Conservation (phyloP, 306 rosid genomes). For the Inga oerstediana region DNA sequence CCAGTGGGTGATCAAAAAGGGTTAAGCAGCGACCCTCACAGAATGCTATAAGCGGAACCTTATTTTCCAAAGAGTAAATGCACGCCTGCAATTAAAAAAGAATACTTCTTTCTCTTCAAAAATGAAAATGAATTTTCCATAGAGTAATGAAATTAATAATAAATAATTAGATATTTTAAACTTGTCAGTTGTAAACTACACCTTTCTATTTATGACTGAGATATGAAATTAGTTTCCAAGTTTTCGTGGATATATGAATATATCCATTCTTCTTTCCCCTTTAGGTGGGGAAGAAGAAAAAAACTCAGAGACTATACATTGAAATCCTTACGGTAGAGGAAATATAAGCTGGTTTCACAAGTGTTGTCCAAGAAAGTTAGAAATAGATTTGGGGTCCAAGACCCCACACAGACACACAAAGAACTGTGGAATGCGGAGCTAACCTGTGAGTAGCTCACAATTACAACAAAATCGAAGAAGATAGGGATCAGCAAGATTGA, state of each 20-base stretch:
- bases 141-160: conserved; percentile 19
- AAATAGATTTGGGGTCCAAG: conserved; percentile 10
- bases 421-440: conserved; percentile 23
- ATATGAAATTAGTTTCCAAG: conserved; percentile 15
- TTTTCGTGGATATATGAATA: neutral
- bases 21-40: conserved; percentile 83
- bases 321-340: neutral
- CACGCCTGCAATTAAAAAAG: conserved; percentile 65
- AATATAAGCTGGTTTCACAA: conserved; percentile 15
- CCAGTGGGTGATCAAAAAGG: conserved; percentile 76
- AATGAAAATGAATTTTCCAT: conserved; percentile 2
- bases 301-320: neutral
- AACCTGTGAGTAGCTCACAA: conserved; percentile 23
- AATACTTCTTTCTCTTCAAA: conserved; percentile 8
- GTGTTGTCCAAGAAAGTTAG: neutral
- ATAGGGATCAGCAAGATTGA: neutral
- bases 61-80: conserved; percentile 71
- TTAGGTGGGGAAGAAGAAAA: neutral
- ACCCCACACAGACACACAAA: conserved; percentile 8
- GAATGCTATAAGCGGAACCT: conserved; percentile 83
- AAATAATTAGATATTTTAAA: conserved; percentile 17
- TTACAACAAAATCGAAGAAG: conserved; percentile 15
- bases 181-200: conserved; percentile 22
- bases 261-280: conserved; percentile 11
- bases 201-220: conserved; percentile 4